phyloP scores from a whole-genome alignment of 352 stramenopile species.

The Globisporangium okanoganense region DNA sequence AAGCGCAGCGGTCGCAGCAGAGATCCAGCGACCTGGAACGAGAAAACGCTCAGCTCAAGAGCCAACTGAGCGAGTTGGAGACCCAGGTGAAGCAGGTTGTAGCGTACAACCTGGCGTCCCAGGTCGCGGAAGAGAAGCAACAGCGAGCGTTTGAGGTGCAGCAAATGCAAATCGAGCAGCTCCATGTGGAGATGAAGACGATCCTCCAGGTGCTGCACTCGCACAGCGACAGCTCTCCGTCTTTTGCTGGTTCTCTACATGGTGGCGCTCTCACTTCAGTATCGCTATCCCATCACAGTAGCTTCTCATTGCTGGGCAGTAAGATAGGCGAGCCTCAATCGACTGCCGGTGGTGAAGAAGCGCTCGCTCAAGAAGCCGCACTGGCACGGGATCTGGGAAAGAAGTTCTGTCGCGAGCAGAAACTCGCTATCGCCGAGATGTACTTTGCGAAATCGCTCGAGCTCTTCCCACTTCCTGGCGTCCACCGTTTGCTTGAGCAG shows the following conservation, averaged over 20 bases:
- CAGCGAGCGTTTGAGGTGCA: conserved; percentile 1
- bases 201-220: conserved; percentile 39
- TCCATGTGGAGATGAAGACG: conserved; percentile 57
- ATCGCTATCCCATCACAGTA: background rate
- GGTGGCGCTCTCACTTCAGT: background rate
- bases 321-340: background rate
- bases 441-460: conserved; percentile 64
- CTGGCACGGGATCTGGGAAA: conserved; percentile 60
- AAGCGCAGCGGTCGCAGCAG: conserved; percentile 18
- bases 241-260: background rate
- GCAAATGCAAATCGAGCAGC: conserved; percentile 45
- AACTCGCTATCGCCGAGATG: conserved; percentile 39
- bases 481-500: conserved; percentile 38
- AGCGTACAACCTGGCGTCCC: background rate
- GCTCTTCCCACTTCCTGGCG: conserved; percentile 50
- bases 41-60: background rate
- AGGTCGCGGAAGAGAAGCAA: background rate
- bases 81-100: background rate
- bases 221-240: background rate
- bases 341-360: conserved; percentile 19
- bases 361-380: conserved; percentile 47
- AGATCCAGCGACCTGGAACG: background rate
- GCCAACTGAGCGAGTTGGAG: background rate
- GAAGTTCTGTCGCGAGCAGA: conserved; percentile 43
- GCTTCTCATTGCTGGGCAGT: background rate